A percentile compares a stretch with the other conserved stretches of the same genome.
These are phyloP conservation scores for Aspergillus heteromorphus DNA, from an alignment of 495 filamentous ascomycete genomes.

Conservation along the genomic window DNA sequence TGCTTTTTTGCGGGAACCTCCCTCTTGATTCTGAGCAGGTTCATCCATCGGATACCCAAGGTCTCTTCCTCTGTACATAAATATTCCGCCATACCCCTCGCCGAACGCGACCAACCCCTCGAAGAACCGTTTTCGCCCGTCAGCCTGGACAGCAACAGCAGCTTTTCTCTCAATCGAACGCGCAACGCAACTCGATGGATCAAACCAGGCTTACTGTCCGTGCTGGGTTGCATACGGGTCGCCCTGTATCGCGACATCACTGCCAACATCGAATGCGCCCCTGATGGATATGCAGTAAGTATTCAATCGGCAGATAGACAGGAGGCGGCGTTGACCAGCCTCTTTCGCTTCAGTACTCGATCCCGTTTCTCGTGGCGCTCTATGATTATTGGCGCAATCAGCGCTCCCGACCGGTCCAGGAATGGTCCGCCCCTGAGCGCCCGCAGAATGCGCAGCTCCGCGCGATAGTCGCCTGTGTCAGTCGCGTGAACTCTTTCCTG, in stretches of 20 bases:
- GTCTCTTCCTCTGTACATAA: conserved; percentile 12
- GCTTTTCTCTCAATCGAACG: neutral
- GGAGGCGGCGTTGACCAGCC: conserved; percentile 5
- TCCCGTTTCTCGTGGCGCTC: conserved; percentile 39
- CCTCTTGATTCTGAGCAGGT: conserved; percentile 30
- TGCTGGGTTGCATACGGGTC: conserved; percentile 34
- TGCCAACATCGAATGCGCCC: conserved; percentile 36
- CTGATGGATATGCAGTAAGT: conserved; percentile 37
- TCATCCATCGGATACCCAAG: conserved; percentile 14
- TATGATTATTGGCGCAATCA: conserved; percentile 41
- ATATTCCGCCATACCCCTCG: conserved; percentile 19
- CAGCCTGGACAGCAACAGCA: conserved; percentile 4
- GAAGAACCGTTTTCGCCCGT: conserved; percentile 15
- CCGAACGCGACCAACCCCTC: conserved; percentile 11
- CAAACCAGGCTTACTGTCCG: conserved; percentile 21
- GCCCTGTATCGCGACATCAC: conserved; percentile 33
- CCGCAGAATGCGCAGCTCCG: conserved; percentile 16
- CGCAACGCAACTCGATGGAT: conserved; percentile 19
- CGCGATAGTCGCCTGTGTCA: conserved; percentile 15
- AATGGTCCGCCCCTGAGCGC: conserved; percentile 19
- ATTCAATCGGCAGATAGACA: neutral
- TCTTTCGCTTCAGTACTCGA: conserved; percentile 20
- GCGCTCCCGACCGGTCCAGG: conserved; percentile 17
- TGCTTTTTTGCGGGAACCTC: conserved; percentile 32
- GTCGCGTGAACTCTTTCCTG: conserved; percentile 22